Evolutionary conservation across 2,329 filamentous ascomycete genomes (phyloP), one percentile per base, ranked within the genome.

Genomic region (Calonectria ilicicola): DNA sequence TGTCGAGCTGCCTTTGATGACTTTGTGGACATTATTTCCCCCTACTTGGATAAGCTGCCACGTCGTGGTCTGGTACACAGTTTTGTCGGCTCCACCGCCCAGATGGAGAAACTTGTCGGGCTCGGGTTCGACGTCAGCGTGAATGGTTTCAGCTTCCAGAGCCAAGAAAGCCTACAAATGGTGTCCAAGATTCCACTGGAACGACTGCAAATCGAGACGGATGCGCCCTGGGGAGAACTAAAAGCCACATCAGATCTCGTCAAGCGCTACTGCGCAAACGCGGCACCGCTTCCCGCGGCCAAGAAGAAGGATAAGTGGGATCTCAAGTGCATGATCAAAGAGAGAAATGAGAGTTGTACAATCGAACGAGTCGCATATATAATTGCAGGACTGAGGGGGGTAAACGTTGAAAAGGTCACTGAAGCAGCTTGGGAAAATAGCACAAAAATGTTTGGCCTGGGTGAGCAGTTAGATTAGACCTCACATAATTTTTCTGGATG

Each of bases 261-360:
- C 19, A 88, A 84, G 74, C 79, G 77, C 15, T 89, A 86, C 69
- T 76, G 87, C n/a, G 73, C 62, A 17, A 82, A 84, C 51, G 85
- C 84, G 14, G 78, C 78, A 8, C 76, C 82, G 7, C 68, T 87
- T 56, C 85, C 85, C 5, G 74, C 78, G 19, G 84, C 82, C 10
- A 87, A 87, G 81, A 89, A 89, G 80, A 86, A 83, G 73, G 86
- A 88, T 53, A 89, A 87, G 75, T 90, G 87, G 73, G 82, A 86
- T 60, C 42, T 73, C 9, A 84, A 83, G 0, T 80, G 80, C 38
- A 88, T 89, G 86, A 83, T 89, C 2, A 90, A 89, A 74, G 85
- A 86, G 69, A 79, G 87, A 47, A 89, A 89, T 72, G 87, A 89
- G 76, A 89, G 87, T 60, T 89, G 87, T 73, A 80, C 79, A 0